Evolutionary conservation across 2,329 filamentous ascomycete species (phyloP), one percentile per base, ranked within the genome.

Genomic region (Lithohypha guttulata): DNA sequence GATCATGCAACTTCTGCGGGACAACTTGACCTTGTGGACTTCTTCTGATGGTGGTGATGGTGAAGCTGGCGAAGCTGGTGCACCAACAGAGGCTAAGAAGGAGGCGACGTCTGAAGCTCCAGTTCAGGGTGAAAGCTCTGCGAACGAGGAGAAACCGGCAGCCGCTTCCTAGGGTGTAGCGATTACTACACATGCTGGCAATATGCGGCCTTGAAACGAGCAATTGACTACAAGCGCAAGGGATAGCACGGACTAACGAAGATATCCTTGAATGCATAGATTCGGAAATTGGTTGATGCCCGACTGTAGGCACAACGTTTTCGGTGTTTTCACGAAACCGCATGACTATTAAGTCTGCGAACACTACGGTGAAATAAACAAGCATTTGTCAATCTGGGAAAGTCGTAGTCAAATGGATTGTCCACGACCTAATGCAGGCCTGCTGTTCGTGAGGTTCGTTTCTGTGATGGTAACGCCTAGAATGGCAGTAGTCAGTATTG

Each of bases 1-100:
- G 57, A 95, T 96, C 74, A 96, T 95, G 89, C 89, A 96, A 75
- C 77, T 96, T 48, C 81, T 96, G 64, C 84, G 89, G 62, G 89
- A 95, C 73, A 96, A 95, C 76, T 75, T 96, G 50, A 95, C 87
- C 52, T 81, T 95, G 65, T 95, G 87, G 87, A 95, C 87, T 55
- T 95, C 87, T 54, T 93, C 86, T 44, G 87, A 94, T 62, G 84
- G 76, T 55, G 79, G 72, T 56, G 89, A 94, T 65, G 71, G 74
- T 45, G 84, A 89, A 66, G 69, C 62, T 50, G 58, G 59, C 29
- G 84, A 89, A 66, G 69, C 62, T 50, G 58, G 59, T 30, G 66
- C 73, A 54, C 66, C 74, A 34, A 78, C 80, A 70, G 78, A 84
- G 58, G 64, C 71, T 42, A 71, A 71, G 61, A 53, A 70, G 49